Evolutionary conservation across 176 grass and related monocot species (phyloP).

Genomic region (Oryza meridionalis): DNA sequence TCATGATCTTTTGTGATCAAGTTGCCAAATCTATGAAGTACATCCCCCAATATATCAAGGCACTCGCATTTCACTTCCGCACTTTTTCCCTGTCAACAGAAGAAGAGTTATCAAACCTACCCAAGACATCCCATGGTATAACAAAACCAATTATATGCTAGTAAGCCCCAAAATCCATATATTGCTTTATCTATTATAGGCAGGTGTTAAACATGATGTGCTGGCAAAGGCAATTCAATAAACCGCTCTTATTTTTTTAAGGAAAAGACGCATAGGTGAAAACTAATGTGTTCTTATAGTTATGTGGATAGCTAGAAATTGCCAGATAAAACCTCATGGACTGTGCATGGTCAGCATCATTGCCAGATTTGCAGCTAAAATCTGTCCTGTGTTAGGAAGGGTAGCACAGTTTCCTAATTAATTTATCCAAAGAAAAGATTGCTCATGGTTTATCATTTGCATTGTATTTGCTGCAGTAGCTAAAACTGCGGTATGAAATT

Average conservation of each 20-base stretch:
- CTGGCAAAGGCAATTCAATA: not conserved
- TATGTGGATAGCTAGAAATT: not conserved
- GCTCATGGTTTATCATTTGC: not conserved
- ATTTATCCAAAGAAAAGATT: not conserved
- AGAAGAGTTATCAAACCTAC: not conserved
- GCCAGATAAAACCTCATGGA: not conserved
- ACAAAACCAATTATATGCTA: not conserved
- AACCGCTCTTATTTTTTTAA: not conserved
- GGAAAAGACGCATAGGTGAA: not conserved
- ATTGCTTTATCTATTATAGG: not conserved
- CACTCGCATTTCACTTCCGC: slow-evolving; percentile 96
- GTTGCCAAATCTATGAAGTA: slow-evolving; percentile 89
- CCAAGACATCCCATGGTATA: not conserved
- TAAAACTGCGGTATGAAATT: not conserved
- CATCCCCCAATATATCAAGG: slow-evolving; percentile 93
- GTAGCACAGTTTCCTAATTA: not conserved
- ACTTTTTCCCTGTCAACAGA: slow-evolving; percentile 75
- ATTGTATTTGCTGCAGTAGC: not conserved
- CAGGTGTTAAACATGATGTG: not conserved
- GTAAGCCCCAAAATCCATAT: not conserved
- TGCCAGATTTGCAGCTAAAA: not conserved
- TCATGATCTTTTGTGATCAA: slow-evolving; percentile 88
- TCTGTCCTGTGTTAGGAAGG: not conserved
- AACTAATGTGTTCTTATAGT: not conserved
- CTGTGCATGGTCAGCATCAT: not conserved